Percentiles rank a stretch among this genome's conserved stretches.
Conservation (phyloP, 1,284 basidiomycete genomes). For the Apiotrichum akiyoshidainum region DNA sequence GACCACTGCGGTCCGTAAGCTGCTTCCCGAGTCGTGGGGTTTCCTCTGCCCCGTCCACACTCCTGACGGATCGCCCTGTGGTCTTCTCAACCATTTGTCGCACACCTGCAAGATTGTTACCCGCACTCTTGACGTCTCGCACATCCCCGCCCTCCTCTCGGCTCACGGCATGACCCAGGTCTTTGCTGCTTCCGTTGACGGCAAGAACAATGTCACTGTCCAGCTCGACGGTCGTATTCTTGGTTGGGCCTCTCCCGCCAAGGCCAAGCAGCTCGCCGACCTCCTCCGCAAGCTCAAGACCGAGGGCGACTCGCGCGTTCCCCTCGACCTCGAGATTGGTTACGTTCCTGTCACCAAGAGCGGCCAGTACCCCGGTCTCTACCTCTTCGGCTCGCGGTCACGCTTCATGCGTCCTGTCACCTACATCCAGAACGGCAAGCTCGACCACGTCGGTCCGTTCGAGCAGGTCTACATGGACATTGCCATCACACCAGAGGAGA, state of each 20-base stretch:
- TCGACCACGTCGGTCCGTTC: conserved; percentile 92
- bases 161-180: conserved; percentile 93
- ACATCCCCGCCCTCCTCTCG: conserved; percentile 77
- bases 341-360: conserved; percentile 83
- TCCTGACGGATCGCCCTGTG: conserved; percentile 96
- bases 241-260: conserved; percentile 81
- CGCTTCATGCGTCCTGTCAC: conserved; percentile 99
- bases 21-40: conserved; percentile 98
- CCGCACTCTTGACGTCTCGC: conserved; percentile 66
- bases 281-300: conserved; percentile 94
- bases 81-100: conserved; percentile 94
- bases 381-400: conserved; percentile 81
- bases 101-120: conserved; percentile 92
- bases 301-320: conserved; percentile 74
- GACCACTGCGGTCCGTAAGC: conserved; percentile 95
- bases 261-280: conserved; percentile 76
- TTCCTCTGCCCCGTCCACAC: conserved; percentile 99
- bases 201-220: conserved; percentile 75
- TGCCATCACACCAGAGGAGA: conserved; percentile 84
- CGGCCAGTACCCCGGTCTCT: conserved; percentile 96
- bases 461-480: conserved; percentile 99
- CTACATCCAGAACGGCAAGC: conserved; percentile 76
- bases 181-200: conserved; percentile 72
- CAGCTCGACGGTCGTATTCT: conserved; percentile 94
- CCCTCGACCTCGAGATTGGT: conserved; percentile 93